Base-by-base conservation (phyloP, 2,329 filamentous ascomycete genomes). In the Trichophyton rubrum region DNA sequence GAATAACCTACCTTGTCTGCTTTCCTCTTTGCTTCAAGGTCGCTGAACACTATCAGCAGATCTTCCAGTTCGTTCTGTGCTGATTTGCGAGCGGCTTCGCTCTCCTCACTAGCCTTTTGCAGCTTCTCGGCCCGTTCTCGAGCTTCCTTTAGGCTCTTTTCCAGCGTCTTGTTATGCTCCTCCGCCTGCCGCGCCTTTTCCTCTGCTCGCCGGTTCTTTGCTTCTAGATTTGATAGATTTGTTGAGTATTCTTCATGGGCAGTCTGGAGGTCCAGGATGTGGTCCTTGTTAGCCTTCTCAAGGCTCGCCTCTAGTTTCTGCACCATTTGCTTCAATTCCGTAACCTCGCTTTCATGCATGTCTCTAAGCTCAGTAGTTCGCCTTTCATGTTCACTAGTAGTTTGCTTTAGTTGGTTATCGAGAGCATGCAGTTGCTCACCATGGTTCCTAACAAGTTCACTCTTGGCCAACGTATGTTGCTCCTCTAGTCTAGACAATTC, bases 11-110 rank as follows among this genome's bases (percentile, higher is more conserved):
- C 86, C 80, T 89, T 92, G 69, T 92, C 90, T 66, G 82, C 84
- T 47, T 80, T 79, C 56, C 84, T 78, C 74, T 91, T 92, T 59
- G 89, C 87, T 72, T 93, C 89, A 17, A 90, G 70, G 69, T 93
- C 89, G 13, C 83, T 85, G 72, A 91, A 89, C 3, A 93, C 85
- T 76, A 92, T 87, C 40, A 93, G 75, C 59, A 92, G 78, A 71
- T 93, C 89, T 66, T 93, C 89, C 53, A 92, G 77, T 71, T 93
- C 89, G 2, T 82, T 79, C 69, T 92, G 88, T 3, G 81, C 80
- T 1, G 80, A 75, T 63, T 83, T 79, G 60, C 82, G 84, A 61
- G 86, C 84, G 62, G 83, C 80, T 65, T 85, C 82, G 63, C 82
- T 85, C 64, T 80, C 74, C 9, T 67, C 65, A 68, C 63, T 67